These are phyloP conservation scores for Plasmodium vinckei DNA, from an alignment of 169 alveolate genomes.

Conservation along the genomic window DNA sequence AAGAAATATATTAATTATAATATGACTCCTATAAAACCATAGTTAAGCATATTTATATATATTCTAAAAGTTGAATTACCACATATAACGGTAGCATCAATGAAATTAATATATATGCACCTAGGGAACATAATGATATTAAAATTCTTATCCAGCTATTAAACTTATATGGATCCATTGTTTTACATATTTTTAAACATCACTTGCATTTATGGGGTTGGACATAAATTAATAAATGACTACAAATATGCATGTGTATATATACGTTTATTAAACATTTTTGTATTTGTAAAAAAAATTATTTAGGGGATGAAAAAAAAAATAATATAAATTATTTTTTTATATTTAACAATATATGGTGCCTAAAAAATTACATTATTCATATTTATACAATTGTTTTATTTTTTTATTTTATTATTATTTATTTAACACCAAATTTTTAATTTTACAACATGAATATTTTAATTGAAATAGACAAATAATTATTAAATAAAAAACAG, in stretches of 20 bases:
- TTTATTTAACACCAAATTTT: too few species aligned
- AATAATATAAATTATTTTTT: background rate
- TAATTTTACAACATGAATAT: too few species aligned
- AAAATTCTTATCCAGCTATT: slow-evolving; percentile 67
- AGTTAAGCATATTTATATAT: background rate
- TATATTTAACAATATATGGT: background rate
- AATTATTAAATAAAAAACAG: too few species aligned
- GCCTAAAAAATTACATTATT: background rate
- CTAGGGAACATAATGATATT: slow-evolving; percentile 49
- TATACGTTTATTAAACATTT: too few species aligned
- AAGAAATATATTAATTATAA: background rate
- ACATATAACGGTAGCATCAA: slow-evolving; percentile 54
- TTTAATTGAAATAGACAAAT: too few species aligned
- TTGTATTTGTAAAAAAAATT: too few species aligned
- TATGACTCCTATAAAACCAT: background rate
- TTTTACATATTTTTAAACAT: slow-evolving; percentile 8
- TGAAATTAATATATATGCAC: slow-evolving; percentile 54
- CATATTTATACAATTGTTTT: background rate
- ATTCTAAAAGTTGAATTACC: slow-evolving; percentile 1
- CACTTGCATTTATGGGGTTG: background rate
- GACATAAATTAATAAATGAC: background rate
- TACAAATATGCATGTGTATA: background rate
- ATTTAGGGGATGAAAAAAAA: background rate
- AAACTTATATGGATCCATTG: slow-evolving; percentile 71
- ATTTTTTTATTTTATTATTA: background rate